Percentiles rank a stretch among this genome's conserved stretches.
These are phyloP conservation scores for Extremus antarcticus DNA, from an alignment of 495 filamentous ascomycete species.

Conservation along the genomic window DNA sequence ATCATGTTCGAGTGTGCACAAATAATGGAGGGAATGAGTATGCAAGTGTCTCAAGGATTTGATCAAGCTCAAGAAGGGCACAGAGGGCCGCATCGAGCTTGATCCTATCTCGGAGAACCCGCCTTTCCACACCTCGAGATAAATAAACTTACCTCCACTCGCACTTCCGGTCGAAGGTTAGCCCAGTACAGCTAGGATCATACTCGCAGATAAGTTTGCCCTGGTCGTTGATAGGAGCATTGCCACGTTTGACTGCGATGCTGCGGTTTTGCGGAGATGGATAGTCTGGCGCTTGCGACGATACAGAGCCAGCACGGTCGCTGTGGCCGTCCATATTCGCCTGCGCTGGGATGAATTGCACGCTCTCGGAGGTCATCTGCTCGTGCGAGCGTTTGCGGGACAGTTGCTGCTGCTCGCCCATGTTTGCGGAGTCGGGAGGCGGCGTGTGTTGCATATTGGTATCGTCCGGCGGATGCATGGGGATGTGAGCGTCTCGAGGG, in stretches of 20 bases:
- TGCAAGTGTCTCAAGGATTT: no score
- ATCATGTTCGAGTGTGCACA: no score
- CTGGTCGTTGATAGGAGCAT: conserved; percentile 53
- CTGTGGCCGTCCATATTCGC: neutral
- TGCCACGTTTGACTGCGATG: conserved; percentile 27
- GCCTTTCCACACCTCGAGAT: no score
- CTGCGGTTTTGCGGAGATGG: conserved; percentile 1
- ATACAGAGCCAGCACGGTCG: conserved; percentile 10
- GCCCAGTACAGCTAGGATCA: conserved; percentile 44
- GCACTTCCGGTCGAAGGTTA: conserved; percentile 67
- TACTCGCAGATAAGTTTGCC: conserved; percentile 60
- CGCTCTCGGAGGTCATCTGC: neutral
- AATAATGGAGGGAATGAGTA: no score
- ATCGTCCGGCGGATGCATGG: neutral
- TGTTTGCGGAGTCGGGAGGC: neutral
- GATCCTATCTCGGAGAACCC: no score
- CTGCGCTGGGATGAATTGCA: neutral
- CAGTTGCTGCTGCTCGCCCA: neutral
- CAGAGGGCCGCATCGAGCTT: no score
- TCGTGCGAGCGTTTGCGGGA: conserved; percentile 12
- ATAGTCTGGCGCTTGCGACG: neutral
- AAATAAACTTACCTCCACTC: conserved; percentile 72
- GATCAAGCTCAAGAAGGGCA: no score
- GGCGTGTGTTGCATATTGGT: neutral
- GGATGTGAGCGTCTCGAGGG: neutral